Base-by-base conservation (phyloP, 495 filamentous ascomycete species). In the Xylaria venustula region DNA sequence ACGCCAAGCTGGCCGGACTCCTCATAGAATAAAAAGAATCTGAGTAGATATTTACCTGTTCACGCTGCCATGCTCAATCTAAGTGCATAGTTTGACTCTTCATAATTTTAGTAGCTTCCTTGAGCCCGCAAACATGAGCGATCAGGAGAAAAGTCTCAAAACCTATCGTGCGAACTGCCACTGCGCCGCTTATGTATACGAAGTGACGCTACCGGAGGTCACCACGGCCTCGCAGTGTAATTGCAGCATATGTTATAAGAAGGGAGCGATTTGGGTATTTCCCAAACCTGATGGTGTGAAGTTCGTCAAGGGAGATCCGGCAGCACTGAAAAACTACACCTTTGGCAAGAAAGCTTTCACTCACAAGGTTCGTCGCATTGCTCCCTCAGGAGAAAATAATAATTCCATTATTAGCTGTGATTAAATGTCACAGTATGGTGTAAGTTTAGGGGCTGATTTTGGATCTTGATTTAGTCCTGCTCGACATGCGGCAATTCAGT, bases 121-220 rank as follows among this genome's bases (percentile, higher is more conserved):
- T n/a, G n/a, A n/a, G n/a, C n/a, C n/a, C n/a, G n/a, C n/a, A n/a
- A n/a, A n/a, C n/a, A 66, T 66, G 64, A 37, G 54, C 2, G 60
- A 60, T 12, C 34, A 63, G 7, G 44, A 45, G 1, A 30, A 19
- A 7, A 25, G 34, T 14, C 58, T 40, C 37, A 40, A 49, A 30
- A 67, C 45, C 4, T 66, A 68, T 32, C 65, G 58, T 22, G 67
- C 55, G 7, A 75, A 75, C 53, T 75, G 73, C 54, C 73, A 75
- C 50, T 75, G 73, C 63, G 64, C 65, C 14, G 44, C 61, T 0
- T 71, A 68, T 34, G 57, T 71, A 1, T 75, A 67, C 41, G 63
- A 71, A 25, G 40, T 72, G 20, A 25, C 40, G 7, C 30, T 60
- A 4, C 66, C 64, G 0, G 56, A 56, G 11, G 52, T 64, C 22